Base-by-base conservation (phyloP, 352 stramenopile genomes). In the Phytophthora agathidicida region DNA sequence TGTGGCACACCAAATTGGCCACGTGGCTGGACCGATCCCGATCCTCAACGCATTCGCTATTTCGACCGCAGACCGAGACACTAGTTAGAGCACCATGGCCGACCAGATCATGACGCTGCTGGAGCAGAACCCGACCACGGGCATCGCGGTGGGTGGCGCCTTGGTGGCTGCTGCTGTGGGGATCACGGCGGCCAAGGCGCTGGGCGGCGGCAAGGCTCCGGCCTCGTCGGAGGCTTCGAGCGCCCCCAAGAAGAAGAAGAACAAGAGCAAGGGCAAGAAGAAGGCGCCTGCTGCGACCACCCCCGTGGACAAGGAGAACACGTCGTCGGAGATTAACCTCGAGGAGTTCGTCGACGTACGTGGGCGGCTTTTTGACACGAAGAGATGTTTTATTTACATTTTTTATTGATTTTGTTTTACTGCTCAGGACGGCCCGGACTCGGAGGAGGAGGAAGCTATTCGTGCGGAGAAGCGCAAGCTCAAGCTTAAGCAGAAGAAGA, bases 401-500 rank as follows among this genome's bases (percentile, higher is more conserved):
- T 16, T 27, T 22, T n/a, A 47, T 16, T 36, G 17, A 37, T 10
- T 51, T 42, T 46, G 24, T 44, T 42, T 11, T 38, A n/a, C 37
- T 23, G 6, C 7, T 47, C 33, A 66, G 68, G 82, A 94, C 59
- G 83, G 85, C 58, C 82, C 84, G 36, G 84, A 94, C 64, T 89
- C 82, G 37, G 84, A 94, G 48, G 84, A 94, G 44, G 84, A 94
- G 49, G 84, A 92, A 35, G 82, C 70, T 4, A 80, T 83, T 35
- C 84, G 84, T 42, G 72, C 78, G 2, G 84, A 94, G 55, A 91
- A 90, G 68, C 86, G 86, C 59, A 86, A 86, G 64, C 70, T 83
- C 7, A 89, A 89, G 79, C 74, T 83, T 49, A 91, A 92, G 72
- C 77, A 81, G 45, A 91, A 91, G 74, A 91, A 90, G 75, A 75